Evolutionary conservation across 768 basidiomycete genomes (phyloP).

Genomic region (Macrolepiota dolichaula): DNA sequence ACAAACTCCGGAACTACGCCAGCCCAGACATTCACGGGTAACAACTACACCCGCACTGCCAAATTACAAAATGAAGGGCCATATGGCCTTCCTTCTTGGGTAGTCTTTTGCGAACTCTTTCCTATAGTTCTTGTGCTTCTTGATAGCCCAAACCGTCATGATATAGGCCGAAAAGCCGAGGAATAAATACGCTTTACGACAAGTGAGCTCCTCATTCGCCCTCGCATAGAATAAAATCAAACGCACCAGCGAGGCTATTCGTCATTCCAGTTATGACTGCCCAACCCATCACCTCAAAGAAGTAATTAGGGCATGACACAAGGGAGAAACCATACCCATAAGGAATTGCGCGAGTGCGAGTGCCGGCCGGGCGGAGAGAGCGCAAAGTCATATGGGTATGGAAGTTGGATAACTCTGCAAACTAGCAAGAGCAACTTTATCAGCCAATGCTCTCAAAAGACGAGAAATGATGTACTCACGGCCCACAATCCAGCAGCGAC

Average conservation of each 20-base stretch:
- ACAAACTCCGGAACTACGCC: no score
- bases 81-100: constrained; percentile 73
- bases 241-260: constrained; percentile 68
- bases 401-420: constrained; percentile 82
- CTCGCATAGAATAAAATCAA: background rate
- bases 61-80: constrained; percentile 67
- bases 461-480: constrained; percentile 44
- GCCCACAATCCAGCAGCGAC: constrained; percentile 66
- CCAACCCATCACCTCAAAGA: constrained; percentile 87
- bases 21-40: no score
- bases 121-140: constrained; percentile 88
- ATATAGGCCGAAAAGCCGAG: constrained; percentile 52
- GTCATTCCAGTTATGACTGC: constrained; percentile 70
- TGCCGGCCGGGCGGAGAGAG: constrained; percentile 76
- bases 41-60: no score
- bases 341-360: constrained; percentile 80
- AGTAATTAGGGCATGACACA: constrained; percentile 93
- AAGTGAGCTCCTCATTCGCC: background rate
- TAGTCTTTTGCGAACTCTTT: constrained; percentile 92
- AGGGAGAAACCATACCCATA: constrained; percentile 87
- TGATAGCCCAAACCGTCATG: constrained; percentile 86
- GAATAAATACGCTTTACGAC: constrained; percentile 59
- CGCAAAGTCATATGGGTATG: constrained; percentile 80
- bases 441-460: background rate
- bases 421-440: constrained; percentile 41